Evolutionary conservation across 2,329 filamentous ascomycete species (phyloP), one percentile per base, ranked within the genome.

Genomic region (Ascochyta koolunga): DNA sequence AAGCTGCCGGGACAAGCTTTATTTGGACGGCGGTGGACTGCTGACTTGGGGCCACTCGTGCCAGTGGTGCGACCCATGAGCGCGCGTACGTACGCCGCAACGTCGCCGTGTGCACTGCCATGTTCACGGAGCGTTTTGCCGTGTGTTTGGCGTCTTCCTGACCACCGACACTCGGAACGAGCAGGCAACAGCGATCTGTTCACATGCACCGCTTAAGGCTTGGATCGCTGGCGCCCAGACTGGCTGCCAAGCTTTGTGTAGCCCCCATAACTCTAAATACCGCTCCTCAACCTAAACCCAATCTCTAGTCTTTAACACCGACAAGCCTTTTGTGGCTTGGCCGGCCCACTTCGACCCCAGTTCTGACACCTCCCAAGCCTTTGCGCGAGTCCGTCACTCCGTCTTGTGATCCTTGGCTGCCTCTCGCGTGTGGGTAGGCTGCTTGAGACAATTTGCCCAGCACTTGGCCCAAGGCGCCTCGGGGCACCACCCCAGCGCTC

Each of bases 1-100:
- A 64, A 64, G 61, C 63, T 60, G 68, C 65, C 66, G 64, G 56
- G 64, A 65, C 69, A 72, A 74, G 71, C 70, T 74, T 73, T 74
- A 64, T 67, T 68, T 65, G 66, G 67, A 70, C 65, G 67, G 67
- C 65, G 67, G 66, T 70, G 62, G 58, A 29, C 61, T 66, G 60
- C 59, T 58, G 54, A 61, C 61, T 56, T 59, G 61, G 58, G 61
- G 52, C 56, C 53, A 43, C 45, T 50, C 59, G 43, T 51, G 50
- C 52, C 56, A 54, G 53, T 53, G 9, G 62, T 60, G 45, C 57
- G 11, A 58, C 51, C 41, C 43, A 46, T 31, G 43, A 43, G 31
- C 31, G 50, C 41, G 15, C 27, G 9, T 43, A 62, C 56, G 54
- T 51, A 54, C 41, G 47, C 50, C 41, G 47, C 47, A n/a, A 38